Evolutionary conservation across 108 stramenopile species (phyloP).

Genomic region (Hondaea fermentalgiana): DNA sequence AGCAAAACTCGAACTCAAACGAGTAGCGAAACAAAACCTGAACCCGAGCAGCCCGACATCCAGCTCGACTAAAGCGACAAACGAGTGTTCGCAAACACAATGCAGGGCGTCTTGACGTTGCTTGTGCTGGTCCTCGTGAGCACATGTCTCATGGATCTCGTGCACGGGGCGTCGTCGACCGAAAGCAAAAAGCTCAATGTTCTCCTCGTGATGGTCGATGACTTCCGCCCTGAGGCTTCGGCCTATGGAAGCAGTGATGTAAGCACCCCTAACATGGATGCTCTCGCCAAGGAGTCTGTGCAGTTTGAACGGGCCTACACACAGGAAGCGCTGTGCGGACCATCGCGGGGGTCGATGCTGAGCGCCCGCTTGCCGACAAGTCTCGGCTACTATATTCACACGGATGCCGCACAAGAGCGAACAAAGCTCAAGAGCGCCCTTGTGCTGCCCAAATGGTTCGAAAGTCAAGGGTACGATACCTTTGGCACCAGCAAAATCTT

Average conservation of each 20-base stretch:
- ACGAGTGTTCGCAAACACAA: too few relatives aligned
- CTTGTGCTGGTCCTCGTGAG: too few relatives aligned
- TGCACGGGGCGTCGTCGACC: too few relatives aligned
- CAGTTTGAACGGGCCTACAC: background rate
- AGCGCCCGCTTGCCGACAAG: background rate
- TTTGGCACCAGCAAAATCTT: slow-evolving; percentile 2
- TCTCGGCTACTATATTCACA: background rate
- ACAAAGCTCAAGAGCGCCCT: background rate
- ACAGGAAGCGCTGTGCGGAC: background rate
- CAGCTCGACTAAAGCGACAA: too few relatives aligned
- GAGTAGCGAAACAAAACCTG: too few relatives aligned
- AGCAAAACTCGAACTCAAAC: too few relatives aligned
- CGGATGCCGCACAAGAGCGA: background rate
- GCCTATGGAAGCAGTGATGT: background rate
- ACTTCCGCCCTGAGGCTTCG: background rate
- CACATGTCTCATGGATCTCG: too few relatives aligned
- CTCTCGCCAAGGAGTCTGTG: background rate
- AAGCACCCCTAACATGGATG: background rate
- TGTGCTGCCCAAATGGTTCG: background rate
- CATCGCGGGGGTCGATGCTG: background rate
- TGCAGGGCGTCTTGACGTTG: too few relatives aligned
- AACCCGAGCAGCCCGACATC: too few relatives aligned
- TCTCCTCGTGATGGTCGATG: background rate
- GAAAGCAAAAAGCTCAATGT: background rate
- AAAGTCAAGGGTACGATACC: background rate